Percentiles rank a stretch among this genome's conserved stretches.
phyloP scores from a whole-genome alignment of 2,329 filamentous ascomycete genomes.

The Pseudogymnoascus sp. region DNA sequence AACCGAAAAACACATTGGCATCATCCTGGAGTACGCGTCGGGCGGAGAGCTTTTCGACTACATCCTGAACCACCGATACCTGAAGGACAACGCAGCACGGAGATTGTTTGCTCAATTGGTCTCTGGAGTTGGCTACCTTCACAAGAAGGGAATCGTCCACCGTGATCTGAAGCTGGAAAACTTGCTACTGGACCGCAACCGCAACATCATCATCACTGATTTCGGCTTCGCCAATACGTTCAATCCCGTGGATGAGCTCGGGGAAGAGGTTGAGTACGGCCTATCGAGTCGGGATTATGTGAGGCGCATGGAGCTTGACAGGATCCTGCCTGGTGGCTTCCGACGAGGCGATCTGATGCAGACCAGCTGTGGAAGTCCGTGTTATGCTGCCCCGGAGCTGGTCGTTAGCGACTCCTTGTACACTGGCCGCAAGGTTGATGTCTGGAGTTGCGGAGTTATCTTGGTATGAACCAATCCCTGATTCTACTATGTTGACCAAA shows the following conservation, averaged over 20 bases:
- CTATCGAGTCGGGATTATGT: conserved; percentile 82
- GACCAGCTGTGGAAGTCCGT: conserved; percentile 96
- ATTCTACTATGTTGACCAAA: neutral
- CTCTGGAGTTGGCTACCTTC: conserved; percentile 91
- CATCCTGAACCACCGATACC: conserved; percentile 90
- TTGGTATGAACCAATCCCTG: conserved; percentile 56
- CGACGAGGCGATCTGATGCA: conserved; percentile 95
- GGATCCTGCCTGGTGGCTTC: conserved; percentile 62
- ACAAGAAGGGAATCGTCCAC: conserved; percentile 98
- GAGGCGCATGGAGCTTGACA: conserved; percentile 78
- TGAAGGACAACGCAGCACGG: conserved; percentile 87
- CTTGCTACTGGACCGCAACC: conserved; percentile 84
- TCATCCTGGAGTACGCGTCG: conserved; percentile 96
- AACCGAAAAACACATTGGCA: conserved; percentile 93
- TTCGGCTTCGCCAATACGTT: conserved; percentile 99
- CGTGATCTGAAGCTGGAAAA: conserved; percentile 96
- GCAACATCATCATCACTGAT: conserved; percentile 99
- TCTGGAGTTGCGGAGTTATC: conserved; percentile 99
- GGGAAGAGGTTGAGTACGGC: conserved; percentile 82
- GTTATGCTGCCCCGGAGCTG: conserved; percentile 92
- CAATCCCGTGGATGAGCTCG: conserved; percentile 77
- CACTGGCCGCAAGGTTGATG: conserved; percentile 94
- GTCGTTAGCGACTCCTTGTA: conserved; percentile 97
- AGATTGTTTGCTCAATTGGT: conserved; percentile 91
- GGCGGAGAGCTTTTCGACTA: conserved; percentile 97